phyloP scores from a whole-genome alignment of 139 green algal genomes.

The Chlorella sp. region DNA sequence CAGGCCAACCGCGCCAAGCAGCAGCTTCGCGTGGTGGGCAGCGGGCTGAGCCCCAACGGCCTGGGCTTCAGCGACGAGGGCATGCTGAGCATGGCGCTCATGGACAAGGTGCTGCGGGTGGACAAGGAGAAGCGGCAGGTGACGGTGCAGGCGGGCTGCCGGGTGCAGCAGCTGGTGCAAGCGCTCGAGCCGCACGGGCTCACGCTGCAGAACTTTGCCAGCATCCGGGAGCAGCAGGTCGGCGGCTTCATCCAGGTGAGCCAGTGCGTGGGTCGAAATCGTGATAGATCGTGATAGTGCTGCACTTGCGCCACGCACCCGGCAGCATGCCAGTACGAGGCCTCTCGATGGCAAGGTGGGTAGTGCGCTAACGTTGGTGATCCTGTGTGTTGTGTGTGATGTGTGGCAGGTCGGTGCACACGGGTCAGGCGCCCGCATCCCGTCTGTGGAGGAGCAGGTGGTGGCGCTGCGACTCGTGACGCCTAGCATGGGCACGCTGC shows the following conservation, averaged over 20 bases:
- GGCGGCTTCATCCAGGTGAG: conserved; percentile 87
- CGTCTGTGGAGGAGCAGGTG: conserved; percentile 88
- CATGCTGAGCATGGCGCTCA: conserved; percentile 85
- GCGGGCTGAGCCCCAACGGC: conserved; percentile 87
- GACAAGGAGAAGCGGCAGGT: conserved; percentile 60
- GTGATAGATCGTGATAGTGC: no score
- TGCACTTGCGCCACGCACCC: no score
- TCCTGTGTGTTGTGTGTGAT: no score
- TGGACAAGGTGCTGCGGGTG: conserved; percentile 83
- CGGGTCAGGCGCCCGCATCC: conserved; percentile 86
- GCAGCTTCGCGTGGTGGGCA: conserved; percentile 78
- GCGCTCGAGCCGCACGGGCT: conserved; percentile 75
- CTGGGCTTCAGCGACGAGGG: conserved; percentile 71
- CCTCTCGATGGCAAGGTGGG: no score
- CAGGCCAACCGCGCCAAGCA: conserved; percentile 24
- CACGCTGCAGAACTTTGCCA: conserved; percentile 93
- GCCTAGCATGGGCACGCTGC: conserved; percentile 63
- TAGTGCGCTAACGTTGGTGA: no score
- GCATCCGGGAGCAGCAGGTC: conserved; percentile 93
- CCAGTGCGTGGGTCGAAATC: no score
- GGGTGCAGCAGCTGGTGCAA: conserved; percentile 76
- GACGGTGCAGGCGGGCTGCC: conserved; percentile 73
- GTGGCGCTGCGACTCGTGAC: conserved; percentile 87
- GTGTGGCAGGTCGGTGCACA: conserved; percentile 80
- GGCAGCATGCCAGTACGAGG: no score